Conservation (phyloP, 2,329 filamentous ascomycete genomes). For the Alternaria dauci region DNA sequence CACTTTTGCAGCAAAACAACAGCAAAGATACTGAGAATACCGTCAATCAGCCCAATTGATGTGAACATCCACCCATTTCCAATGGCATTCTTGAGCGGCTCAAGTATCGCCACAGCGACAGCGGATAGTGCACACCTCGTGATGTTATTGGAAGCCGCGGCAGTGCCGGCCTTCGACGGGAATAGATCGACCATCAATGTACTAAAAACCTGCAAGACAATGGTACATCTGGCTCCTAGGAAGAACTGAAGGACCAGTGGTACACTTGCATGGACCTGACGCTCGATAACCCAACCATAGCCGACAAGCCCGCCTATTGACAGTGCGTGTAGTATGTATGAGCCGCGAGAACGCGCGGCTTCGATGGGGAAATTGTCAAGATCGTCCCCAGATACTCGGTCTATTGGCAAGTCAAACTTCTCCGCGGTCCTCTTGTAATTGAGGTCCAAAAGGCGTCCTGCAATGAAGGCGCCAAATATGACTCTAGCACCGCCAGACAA, state of each 20-base stretch:
- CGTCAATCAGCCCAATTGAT: too few species aligned
- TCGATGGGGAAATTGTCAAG: not conserved
- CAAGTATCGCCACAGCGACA: too few species aligned
- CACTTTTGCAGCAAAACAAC: too few species aligned
- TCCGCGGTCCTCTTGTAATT: not conserved
- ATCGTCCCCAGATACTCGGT: not conserved
- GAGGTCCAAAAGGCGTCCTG: not conserved
- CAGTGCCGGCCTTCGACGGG: not conserved
- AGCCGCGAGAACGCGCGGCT: not conserved
- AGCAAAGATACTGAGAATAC: too few species aligned
- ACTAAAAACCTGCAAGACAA: not conserved
- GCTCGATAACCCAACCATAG: not conserved
- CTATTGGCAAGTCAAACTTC: not conserved
- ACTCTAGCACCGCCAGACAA: not conserved
- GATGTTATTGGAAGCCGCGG: not conserved
- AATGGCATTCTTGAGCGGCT: too few species aligned
- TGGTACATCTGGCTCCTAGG: not conserved
- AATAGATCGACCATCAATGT: not conserved
- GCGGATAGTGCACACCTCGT: not conserved
- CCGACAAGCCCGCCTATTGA: not conserved
- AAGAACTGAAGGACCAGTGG: not conserved
- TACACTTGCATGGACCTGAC: not conserved
- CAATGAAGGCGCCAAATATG: not conserved
- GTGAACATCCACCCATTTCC: too few species aligned
- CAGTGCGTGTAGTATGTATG: not conserved